phyloP scores from a whole-genome alignment of 768 basidiomycete genomes.

The Boletus pseudopeckii region DNA sequence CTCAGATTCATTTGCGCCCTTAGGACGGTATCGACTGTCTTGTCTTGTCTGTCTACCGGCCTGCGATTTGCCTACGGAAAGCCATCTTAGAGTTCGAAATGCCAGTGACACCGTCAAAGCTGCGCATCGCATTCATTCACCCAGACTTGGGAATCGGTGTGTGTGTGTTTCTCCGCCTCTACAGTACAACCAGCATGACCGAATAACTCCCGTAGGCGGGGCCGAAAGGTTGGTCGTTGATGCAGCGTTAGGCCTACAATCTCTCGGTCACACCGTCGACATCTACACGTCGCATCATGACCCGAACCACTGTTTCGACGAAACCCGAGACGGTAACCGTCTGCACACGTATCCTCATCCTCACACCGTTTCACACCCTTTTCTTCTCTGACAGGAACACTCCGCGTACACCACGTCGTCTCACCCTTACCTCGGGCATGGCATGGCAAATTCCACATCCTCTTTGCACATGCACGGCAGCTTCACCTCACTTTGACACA shows the following conservation, averaged over 20 bases:
- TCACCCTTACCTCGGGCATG: constrained; percentile 81
- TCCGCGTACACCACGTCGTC: constrained; percentile 66
- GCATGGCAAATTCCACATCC: constrained; percentile 78
- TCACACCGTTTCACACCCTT: background rate
- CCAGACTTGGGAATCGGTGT: constrained; percentile 93
- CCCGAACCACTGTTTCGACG: constrained; percentile 83
- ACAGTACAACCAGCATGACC: background rate
- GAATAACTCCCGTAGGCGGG: constrained; percentile 56
- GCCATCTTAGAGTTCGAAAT: background rate
- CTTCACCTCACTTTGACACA: constrained; percentile 62
- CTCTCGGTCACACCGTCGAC: constrained; percentile 78
- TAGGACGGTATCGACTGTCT: too few species aligned
- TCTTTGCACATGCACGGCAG: constrained; percentile 86
- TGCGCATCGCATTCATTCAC: constrained; percentile 81
- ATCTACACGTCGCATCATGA: constrained; percentile 96
- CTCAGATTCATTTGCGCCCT: too few species aligned
- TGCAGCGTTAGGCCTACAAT: constrained; percentile 85
- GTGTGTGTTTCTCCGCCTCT: constrained; percentile 38
- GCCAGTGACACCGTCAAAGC: constrained; percentile 14
- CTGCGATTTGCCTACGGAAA: background rate
- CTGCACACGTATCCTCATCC: constrained; percentile 7
- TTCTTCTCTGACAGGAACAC: constrained; percentile 54
- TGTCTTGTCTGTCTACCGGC: background rate
- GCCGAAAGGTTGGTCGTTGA: constrained; percentile 95
- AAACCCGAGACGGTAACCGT: constrained; percentile 77